Evolutionary conservation across 2,329 filamentous ascomycete species (phyloP), one percentile per base, ranked within the genome.

Genomic region (Amylocarpus encephaloides): DNA sequence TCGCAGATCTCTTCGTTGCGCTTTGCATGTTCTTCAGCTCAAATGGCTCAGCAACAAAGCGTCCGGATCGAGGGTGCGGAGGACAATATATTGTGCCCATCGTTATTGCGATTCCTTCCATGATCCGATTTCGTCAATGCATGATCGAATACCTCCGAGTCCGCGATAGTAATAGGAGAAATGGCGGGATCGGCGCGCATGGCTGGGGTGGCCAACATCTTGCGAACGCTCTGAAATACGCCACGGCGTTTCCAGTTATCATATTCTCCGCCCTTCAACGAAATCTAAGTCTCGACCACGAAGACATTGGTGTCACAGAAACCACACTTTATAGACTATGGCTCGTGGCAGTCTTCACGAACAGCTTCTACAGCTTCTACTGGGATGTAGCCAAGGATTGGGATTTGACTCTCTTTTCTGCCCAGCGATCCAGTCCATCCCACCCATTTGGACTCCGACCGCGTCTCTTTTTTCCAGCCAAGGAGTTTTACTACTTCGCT

Each of bases 311-410:
- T 9, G 61, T 68, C 3, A 68, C 71, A 5, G 68, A 70, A 54
- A 66, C 71, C 2, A 62, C 66, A 0, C 64, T 79, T 50, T 77
- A 80, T 66, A 73, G 72, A 36, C 71, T 73, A 43, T 93, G 88
- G 83, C 72, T 94, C 29, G 69, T 78, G 33, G 85, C 85, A 39
- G 86, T 88, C 29, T 72, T 89, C 32, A 65, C 93, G 61, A 96
- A 98, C 68, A 94, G 88, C 12, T 74, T 86, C 40, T 98, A 95
- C 71, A 90, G 86, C n/a, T 97, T 97, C 73, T 98, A 93, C 75
- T 98, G 93, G 93, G 93, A 98, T 63, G 83, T 97, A 29, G 78
- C 88, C 49, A 93, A 91, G 71, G 93, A 98, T 73, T 98, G 93
- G 93, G 93, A 97, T 65, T 75, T 98, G 55, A 88, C 86, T 0